phyloP scores from a whole-genome alignment of 2,329 filamentous ascomycete genomes.

The Ceratocystiopsis sp. region DNA sequence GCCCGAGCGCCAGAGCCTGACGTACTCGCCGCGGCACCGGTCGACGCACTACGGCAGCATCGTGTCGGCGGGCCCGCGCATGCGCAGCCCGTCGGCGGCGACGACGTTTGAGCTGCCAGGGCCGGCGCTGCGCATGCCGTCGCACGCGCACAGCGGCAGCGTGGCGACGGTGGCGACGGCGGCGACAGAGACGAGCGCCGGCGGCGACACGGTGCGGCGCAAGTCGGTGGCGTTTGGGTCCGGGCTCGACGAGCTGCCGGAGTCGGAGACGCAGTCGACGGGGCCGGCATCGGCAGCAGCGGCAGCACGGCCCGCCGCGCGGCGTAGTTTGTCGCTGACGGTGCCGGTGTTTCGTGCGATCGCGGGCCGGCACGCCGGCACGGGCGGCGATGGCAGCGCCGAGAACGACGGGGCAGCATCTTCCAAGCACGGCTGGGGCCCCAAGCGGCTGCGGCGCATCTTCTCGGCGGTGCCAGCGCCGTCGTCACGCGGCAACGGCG shows the following conservation, averaged over 20 bases:
- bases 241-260: slow-evolving; percentile 10
- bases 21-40: slow-evolving; percentile 18
- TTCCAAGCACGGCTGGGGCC: too few species aligned
- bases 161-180: too few species aligned
- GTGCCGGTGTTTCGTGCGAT: neutral
- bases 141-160: slow-evolving; percentile 17
- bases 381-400: slow-evolving; percentile 4
- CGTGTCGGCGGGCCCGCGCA: slow-evolving; percentile 23
- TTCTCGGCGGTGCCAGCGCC: slow-evolving; percentile 24
- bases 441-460: slow-evolving; percentile 21
- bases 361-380: neutral
- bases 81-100: slow-evolving; percentile 8
- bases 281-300: neutral
- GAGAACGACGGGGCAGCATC: too few species aligned
- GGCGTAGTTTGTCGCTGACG: slow-evolving; percentile 21
- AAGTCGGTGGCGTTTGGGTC: too few species aligned
- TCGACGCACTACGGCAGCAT: slow-evolving; percentile 40
- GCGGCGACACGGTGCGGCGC: too few species aligned
- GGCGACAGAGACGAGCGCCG: too few species aligned
- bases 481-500: slow-evolving; percentile 10
- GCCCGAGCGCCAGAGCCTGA: slow-evolving; percentile 25
- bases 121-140: slow-evolving; percentile 30
- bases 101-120: slow-evolving; percentile 34
- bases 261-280: neutral
- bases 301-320: slow-evolving; percentile 8